Base-by-base conservation (phyloP, 495 filamentous ascomycete species). In the Penicillium cataractarum region DNA sequence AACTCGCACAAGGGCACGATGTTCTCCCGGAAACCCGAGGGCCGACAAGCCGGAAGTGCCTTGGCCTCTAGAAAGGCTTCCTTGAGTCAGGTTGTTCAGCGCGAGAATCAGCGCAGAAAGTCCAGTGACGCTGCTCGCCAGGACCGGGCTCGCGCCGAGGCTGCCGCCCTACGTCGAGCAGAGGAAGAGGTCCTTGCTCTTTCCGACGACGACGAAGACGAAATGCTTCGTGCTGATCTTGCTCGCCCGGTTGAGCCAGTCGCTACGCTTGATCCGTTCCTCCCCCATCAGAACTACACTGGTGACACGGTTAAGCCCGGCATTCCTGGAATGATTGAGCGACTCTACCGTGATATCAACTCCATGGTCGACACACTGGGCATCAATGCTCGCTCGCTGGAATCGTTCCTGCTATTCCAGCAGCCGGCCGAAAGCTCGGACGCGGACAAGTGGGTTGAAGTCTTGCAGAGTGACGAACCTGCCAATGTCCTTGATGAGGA, bases 351-450 rank as follows among this genome's bases (percentile, higher is more conserved):
- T 15, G 96, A 97, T 65, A 92, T 97, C 67, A 98, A 98, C 73
- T 90, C 90, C 13, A 99, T 98, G 95, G 84, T 98, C 29, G 93
- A 97, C 69, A 93, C 90, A 2, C 74, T 97, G 21, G 96, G 93
- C 7, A 81, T 98, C 33, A 97, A 97, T 72, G 87, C 90, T 27
- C 87, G 91, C 5, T 85, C 88, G 12, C 74, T 99, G 27, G 78
- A 86, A 49, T 83, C 85, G 0, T 99, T 92, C 70, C 81, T 91
- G 32, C 72, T 84, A 33, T 77, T 77, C 55, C 80, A 86, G 57
- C 82, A 87, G 57, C 71, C 71, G 2, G 75, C 82, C 40, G 77
- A 86, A 48, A 81, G 90, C 59, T 82, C 96, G 13, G 84, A 88
- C 37, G 48, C 56, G 37, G 60, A 65, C 24, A 65, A 72, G 29